Evolutionary conservation across 192 early-diverging fungal genomes (phyloP), one percentile per base, ranked within the genome.

Genomic region (Rhizoclosmatium globosum): DNA sequence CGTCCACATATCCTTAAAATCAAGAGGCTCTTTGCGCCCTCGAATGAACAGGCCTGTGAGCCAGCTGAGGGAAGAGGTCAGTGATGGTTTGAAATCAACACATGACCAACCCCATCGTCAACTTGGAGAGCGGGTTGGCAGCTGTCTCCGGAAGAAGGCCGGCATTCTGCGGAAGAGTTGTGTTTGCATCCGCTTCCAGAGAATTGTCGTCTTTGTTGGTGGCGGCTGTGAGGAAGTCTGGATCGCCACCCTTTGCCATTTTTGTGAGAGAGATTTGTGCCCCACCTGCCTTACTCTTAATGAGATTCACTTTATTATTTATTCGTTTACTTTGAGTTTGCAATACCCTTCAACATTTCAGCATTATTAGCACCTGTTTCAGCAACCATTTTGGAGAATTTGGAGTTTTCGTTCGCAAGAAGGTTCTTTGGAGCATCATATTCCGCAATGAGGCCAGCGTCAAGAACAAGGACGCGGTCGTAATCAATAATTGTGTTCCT

Each of bases 391-490:
- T 81, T 60, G 39, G 80, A 69, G 62, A 87, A 87, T 13, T 56
- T 50, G 3, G 70, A 64, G 13, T 76, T 58, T 3, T 57, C 31
- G 48, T 84, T 82, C 31, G 76, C 79, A 82, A 98, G 82, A 64
- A 97, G 84, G 2, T 66, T 81, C 31, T 82, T 80, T 1, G 96
- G 95, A 46, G 89, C 86, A 77, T 95, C 97, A 87, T 90, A 96
- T 75, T 99, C 95, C 4, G 89, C 89, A 4, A 98, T 74, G 7
- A 82, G 73, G 7, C 97, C 97, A 44, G 87, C 87, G 80, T 94
- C 93, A 76, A 96, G 74, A 1, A 88, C 85, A 2, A 87, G 61
- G 11, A 88, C 80, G 17, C 78, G 43, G 72, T 85, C 85, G 72
- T 78, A 82, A 58, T 80, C 81, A 56, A 77, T 78, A 69, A 80